Evolutionary conservation across 805 yeast genomes (phyloP), one percentile per base, ranked within the genome.

Genomic region (Ogataea paradorogensis): DNA sequence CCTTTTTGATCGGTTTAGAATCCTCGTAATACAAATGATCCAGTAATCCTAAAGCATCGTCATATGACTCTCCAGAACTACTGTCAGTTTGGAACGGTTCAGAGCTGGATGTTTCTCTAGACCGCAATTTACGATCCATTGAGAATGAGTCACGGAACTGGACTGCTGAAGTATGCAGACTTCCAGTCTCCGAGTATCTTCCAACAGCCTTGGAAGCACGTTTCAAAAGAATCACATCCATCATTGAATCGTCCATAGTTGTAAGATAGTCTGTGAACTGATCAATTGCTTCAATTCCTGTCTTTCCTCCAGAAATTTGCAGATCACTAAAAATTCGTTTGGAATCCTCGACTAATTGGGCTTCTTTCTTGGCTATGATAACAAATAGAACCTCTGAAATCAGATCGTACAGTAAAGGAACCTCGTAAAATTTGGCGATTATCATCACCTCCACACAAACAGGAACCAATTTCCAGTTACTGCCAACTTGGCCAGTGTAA

Each of bases 401-500:
- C 52, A 84, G 66, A 51, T 82, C 88, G 56, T 81, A 82, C 20
- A 85, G 63, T 35, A 84, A 62, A 2, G 91, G 90, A 16, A 84
- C 70, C 45, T 81, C 82, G 53, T 79, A 83, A 44, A 76, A 70
- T 50, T 81, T 80, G 2, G 90, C 71, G 52, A 81, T 69, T 24
- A 79, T 58, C 48, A 84, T 65, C 33, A 80, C 69, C 48, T 83
- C 88, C 27, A 83, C 66, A 0, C 84, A 74, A 0, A 84, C 79
- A 0, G 93, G 91, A 1, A 75, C 67, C 27, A 84, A 61, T n/a
- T 71, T 61, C 91, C 91, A 84, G 50, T 75, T 80, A 38, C 81
- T 77, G 18, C 87, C 87, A 15, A 85, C 76, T 58, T 84, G 89
- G 1, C 93, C 95, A 5, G 90, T 84, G 52, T 81, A 83, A 40